Evolutionary conservation across 768 basidiomycete species (phyloP).

Genomic region (Leucosporidium creatinivorum): DNA sequence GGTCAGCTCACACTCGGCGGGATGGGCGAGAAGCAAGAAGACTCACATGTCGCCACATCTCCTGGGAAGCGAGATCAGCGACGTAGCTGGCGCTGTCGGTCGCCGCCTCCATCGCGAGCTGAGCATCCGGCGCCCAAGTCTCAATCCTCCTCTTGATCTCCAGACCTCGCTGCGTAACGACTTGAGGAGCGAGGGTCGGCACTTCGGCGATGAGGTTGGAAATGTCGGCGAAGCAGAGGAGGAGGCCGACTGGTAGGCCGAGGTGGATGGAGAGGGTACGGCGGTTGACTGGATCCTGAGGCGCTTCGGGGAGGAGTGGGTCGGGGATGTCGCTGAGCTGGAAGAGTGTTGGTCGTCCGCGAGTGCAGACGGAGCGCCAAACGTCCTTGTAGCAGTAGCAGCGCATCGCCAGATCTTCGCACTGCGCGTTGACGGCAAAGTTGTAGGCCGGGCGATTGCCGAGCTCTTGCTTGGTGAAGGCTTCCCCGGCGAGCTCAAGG

Average conservation of each 20-base stretch:
- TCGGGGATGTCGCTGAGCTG: background rate
- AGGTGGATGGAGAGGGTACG: background rate
- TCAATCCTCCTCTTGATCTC: background rate
- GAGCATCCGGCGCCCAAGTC: background rate
- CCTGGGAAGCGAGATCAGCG: background rate
- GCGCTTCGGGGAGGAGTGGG: background rate
- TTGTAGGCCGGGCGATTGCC: background rate
- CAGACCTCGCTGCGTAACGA: background rate
- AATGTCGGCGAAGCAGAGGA: background rate
- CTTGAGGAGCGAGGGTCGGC: background rate
- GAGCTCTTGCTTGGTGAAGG: background rate
- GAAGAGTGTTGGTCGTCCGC: background rate
- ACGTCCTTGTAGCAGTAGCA: background rate
- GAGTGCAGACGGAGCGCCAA: background rate
- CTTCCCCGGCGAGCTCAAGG: background rate
- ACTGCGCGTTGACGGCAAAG: background rate
- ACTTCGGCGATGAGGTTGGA: background rate
- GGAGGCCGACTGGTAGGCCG: background rate
- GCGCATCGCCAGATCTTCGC: background rate
- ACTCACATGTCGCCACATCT: background rate
- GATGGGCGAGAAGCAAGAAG: too few species aligned
- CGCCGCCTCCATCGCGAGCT: background rate
- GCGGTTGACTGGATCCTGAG: background rate
- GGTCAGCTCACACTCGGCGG: background rate
- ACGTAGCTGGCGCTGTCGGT: background rate